These are phyloP conservation scores for Apiotrichum porosum DNA, from an alignment of 1,284 basidiomycete genomes.

Conservation along the genomic window DNA sequence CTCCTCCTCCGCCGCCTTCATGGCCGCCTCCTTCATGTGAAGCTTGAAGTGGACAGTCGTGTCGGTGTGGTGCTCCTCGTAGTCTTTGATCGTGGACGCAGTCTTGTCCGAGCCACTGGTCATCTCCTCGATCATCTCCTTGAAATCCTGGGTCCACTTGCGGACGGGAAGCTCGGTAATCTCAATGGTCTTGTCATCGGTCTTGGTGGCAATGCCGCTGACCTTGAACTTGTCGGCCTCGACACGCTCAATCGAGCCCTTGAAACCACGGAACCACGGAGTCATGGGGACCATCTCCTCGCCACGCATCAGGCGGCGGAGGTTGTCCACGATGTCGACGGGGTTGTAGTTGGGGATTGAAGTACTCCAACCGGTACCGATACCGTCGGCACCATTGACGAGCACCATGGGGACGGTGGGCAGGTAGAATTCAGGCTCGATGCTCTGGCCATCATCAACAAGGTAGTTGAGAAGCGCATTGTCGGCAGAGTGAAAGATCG, in stretches of 20 bases:
- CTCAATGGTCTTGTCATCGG: conserved; percentile 83
- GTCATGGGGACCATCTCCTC: conserved; percentile 81
- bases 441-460: conserved; percentile 78
- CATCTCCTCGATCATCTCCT: conserved; percentile 76
- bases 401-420: conserved; percentile 85
- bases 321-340: conserved; percentile 78
- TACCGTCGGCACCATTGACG: conserved; percentile 94
- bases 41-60: conserved; percentile 86
- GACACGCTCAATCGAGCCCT: conserved; percentile 75
- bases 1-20: conserved; percentile 82
- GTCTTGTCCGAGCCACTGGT: conserved; percentile 59
- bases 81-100: conserved; percentile 65
- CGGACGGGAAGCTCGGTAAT: conserved; percentile 95
- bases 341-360: conserved; percentile 92
- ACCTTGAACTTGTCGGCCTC: conserved; percentile 86
- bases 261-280: conserved; percentile 96
- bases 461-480: conserved; percentile 78
- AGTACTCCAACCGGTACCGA: conserved; percentile 98
- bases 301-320: conserved; percentile 78
- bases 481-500: conserved; percentile 77
- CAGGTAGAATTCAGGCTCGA: conserved; percentile 95
- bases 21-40: conserved; percentile 69
- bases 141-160: conserved; percentile 91
- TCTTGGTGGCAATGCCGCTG: conserved; percentile 67
- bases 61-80: conserved; percentile 93